Evolutionary conservation across 805 yeast genomes (phyloP).

Genomic region (Pichia nakasei): DNA sequence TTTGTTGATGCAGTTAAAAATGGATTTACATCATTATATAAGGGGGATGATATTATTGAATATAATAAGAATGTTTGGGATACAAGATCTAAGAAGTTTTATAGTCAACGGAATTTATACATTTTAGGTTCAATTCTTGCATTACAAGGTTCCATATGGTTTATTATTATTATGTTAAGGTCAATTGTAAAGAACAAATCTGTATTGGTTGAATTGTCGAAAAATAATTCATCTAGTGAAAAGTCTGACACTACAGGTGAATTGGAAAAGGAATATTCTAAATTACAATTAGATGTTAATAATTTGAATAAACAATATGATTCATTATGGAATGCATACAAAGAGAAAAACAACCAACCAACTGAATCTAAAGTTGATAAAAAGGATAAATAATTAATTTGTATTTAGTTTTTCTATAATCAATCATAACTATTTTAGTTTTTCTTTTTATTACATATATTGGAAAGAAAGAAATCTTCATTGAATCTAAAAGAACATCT

Average conservation of each 20-base stretch:
- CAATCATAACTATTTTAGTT: conserved; percentile 4
- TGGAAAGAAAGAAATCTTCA: conserved; percentile 6
- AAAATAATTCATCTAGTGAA: too few species aligned
- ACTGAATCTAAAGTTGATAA: neutral
- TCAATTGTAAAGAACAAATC: conserved; percentile 34
- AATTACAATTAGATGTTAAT: conserved; percentile 17
- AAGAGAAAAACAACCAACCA: conserved; percentile 19
- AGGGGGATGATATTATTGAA: conserved; percentile 9
- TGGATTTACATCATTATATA: conserved; percentile 15
- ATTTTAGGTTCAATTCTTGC: conserved; percentile 47
- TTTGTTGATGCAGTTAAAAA: conserved; percentile 36
- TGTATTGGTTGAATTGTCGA: conserved; percentile 14
- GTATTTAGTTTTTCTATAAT: too few species aligned
- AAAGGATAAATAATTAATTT: conserved; percentile 1
- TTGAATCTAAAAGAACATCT: conserved; percentile 7
- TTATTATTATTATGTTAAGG: conserved; percentile 34
- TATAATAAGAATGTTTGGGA: conserved; percentile 22
- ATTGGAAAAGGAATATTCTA: conserved; percentile 13
- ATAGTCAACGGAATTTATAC: conserved; percentile 50
- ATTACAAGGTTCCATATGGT: conserved; percentile 35
- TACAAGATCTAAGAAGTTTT: conserved; percentile 38
- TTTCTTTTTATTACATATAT: conserved; percentile 3
- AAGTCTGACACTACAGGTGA: too few species aligned
- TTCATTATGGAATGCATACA: conserved; percentile 34
- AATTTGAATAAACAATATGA: conserved; percentile 36